Conservation (phyloP, 768 basidiomycete species). For the Suillus alpinus region DNA sequence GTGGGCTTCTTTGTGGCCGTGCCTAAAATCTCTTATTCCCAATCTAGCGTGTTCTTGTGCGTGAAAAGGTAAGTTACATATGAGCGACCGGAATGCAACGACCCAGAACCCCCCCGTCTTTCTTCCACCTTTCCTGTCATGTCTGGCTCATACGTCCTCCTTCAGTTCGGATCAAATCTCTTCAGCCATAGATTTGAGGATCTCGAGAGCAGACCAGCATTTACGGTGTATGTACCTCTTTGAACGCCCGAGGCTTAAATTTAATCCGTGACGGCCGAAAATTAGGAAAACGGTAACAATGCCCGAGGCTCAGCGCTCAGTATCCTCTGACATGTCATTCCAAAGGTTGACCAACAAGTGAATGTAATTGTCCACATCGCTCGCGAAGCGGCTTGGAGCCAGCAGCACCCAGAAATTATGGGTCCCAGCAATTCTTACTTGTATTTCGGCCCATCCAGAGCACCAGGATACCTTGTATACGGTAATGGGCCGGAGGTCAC, state of each 20-base stretch:
- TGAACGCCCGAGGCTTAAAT: slow-evolving; percentile 3
- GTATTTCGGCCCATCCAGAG: slow-evolving; percentile 66
- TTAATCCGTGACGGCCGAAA: not conserved
- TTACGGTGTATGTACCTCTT: slow-evolving; percentile 54
- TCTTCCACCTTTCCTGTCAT: slow-evolving; percentile 25
- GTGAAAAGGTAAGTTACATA: slow-evolving; percentile 31
- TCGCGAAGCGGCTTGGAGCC: slow-evolving; percentile 64
- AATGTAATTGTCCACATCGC: slow-evolving; percentile 63
- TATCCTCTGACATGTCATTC: slow-evolving; percentile 1
- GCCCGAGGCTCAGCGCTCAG: not conserved
- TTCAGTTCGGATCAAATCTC: slow-evolving; percentile 65
- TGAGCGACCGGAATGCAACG: slow-evolving; percentile 12
- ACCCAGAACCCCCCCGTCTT: slow-evolving; percentile 17
- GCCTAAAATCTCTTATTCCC: slow-evolving; percentile 27
- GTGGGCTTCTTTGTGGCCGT: slow-evolving; percentile 32
- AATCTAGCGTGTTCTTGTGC: slow-evolving; percentile 42
- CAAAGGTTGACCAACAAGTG: slow-evolving; percentile 52
- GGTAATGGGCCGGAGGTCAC: slow-evolving; percentile 57
- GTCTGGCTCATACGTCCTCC: slow-evolving; percentile 45
- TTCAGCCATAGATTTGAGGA: slow-evolving; percentile 63
- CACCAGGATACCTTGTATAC: slow-evolving; percentile 64
- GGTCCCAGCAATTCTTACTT: slow-evolving; percentile 78
- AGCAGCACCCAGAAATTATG: slow-evolving; percentile 68
- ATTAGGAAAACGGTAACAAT: slow-evolving; percentile 20
- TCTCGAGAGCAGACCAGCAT: slow-evolving; percentile 59